Evolutionary conservation across 1,284 basidiomycete species (phyloP), one percentile per base, ranked within the genome.

Genomic region (Caloboletus firmus): DNA sequence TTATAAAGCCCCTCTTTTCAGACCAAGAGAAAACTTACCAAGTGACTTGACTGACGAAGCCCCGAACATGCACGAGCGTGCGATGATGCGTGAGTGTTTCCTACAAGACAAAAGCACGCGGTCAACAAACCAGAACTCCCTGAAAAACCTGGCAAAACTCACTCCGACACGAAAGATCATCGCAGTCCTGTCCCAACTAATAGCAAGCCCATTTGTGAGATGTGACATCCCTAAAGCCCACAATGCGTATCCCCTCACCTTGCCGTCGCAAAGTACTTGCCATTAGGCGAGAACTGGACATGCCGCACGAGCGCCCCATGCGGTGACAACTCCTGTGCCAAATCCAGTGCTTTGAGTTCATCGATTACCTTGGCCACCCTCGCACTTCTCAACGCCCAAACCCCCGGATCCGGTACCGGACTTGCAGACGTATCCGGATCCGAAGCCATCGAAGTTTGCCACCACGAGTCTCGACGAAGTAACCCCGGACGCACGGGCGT

Each of bases 11-110:
- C 18, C 22, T 11, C 20, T 8, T 11, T 30, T 5, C 10, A 15
- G 39, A 43, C 7, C 1, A 45, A 31, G 44, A 18, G 9, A 1
- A 18, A 26, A 51, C 28, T 57, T 56, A 85, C 89, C 89, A 91
- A 35, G 87, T 87, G 8, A 91, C 87, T 70, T 91, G 89, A 47
- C 84, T 81, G 35, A 90, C 84, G 60, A 91, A 90, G 17, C 87
- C 87, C 60, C 82, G 79, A 6, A 87, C 77, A 58, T 91, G 88
- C 1, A 84, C 84, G n/a, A 91, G 78, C 18, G 82, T 78, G 45
- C 85, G 81, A 64, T 89, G 85, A 4, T 77, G 75, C 3, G 72
- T 69, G 55, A 87, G 79, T 12, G 79, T 78, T 55, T 84, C 79
- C 83, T 85, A 52, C 18, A 32, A 13, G 5, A 18, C 15, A 13